Percentiles rank a stretch among this genome's conserved stretches.
Evolutionary conservation across 2,329 filamentous ascomycete genomes (phyloP).

Genomic region (Mycocentrospora acerina): DNA sequence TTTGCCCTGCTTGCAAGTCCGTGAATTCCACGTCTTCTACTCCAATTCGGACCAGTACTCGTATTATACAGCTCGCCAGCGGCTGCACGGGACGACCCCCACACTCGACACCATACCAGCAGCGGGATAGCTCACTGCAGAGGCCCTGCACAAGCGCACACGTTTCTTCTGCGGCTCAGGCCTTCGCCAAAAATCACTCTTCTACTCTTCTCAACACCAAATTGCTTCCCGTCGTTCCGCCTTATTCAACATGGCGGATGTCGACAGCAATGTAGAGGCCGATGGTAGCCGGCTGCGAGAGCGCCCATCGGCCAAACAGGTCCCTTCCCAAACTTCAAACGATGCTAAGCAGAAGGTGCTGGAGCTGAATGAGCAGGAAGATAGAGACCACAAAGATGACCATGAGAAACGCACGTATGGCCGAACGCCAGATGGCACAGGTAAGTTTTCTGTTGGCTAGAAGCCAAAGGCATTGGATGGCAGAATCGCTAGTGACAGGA

Average conservation of each 20-base stretch:
- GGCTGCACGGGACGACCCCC: background rate
- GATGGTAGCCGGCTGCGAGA: constrained; percentile 34
- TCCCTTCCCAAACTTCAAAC: constrained; percentile 30
- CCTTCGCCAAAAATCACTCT: constrained; percentile 19
- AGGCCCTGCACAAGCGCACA: constrained; percentile 13
- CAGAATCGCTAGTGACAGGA: background rate
- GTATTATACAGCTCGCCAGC: background rate
- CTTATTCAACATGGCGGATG: constrained; percentile 29
- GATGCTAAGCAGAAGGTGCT: constrained; percentile 51
- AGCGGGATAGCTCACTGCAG: too few relatives aligned
- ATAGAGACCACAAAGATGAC: constrained; percentile 49
- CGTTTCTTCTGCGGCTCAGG: constrained; percentile 22
- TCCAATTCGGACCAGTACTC: background rate
- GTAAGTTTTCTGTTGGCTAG: constrained; percentile 58
- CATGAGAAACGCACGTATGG: constrained; percentile 80
- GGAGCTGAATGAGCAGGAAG: constrained; percentile 53
- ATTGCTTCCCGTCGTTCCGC: constrained; percentile 14
- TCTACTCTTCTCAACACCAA: constrained; percentile 13
- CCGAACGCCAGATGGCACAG: constrained; percentile 83
- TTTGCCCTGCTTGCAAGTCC: constrained; percentile 11
- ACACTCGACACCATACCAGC: too few relatives aligned
- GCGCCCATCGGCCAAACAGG: constrained; percentile 31
- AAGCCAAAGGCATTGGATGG: background rate
- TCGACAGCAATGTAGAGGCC: constrained; percentile 16
- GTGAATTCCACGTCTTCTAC: background rate